These are phyloP conservation scores for Aegilops sharonensis DNA, from an alignment of 176 grass and related monocot species.

Conservation along the genomic window DNA sequence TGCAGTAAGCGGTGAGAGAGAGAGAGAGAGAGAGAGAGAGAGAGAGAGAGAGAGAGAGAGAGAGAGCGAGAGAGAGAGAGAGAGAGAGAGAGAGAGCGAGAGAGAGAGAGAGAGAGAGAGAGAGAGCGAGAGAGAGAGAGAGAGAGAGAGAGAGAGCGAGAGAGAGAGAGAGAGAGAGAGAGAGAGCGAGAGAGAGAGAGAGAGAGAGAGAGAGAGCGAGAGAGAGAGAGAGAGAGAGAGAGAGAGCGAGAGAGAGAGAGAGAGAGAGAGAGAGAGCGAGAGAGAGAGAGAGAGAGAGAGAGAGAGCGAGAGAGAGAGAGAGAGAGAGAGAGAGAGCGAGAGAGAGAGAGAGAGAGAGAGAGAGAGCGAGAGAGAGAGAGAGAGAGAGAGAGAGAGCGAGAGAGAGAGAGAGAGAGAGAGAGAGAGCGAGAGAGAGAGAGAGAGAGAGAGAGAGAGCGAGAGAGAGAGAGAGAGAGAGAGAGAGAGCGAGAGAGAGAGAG, in stretches of 20 bases:
- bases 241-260: background rate
- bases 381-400: background rate
- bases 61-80: background rate
- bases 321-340: background rate
- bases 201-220: background rate
- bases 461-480: too few relatives aligned
- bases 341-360: too few relatives aligned
- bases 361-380: background rate
- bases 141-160: background rate
- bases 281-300: too few relatives aligned
- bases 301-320: background rate
- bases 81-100: background rate
- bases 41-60: background rate
- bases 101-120: background rate
- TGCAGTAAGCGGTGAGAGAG: background rate
- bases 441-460: background rate
- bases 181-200: background rate
- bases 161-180: background rate
- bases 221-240: too few relatives aligned
- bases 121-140: background rate
- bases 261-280: background rate
- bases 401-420: too few relatives aligned
- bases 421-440: background rate
- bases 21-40: background rate
- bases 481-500: background rate